Conservation (phyloP, 1,139 yeast genomes). For the Blastobotrys buckinghamii region DNA sequence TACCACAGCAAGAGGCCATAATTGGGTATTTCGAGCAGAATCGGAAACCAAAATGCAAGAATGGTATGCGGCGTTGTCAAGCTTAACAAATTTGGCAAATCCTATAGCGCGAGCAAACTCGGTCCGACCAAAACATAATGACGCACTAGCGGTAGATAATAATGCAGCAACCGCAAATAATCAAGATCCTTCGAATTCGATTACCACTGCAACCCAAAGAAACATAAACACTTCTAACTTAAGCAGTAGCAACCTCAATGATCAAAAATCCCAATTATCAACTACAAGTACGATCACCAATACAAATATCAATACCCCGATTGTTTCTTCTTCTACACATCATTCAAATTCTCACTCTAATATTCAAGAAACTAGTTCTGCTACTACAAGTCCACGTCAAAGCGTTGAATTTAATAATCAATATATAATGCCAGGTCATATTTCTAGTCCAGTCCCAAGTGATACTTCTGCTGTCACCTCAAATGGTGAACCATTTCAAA, state of each 20-base stretch:
- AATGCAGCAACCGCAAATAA: no score
- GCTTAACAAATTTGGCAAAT: constrained; percentile 52
- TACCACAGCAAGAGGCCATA: constrained; percentile 64
- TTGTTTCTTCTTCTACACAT: neutral
- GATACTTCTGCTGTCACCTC: constrained; percentile 30
- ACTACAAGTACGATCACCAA: neutral
- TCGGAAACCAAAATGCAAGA: constrained; percentile 69
- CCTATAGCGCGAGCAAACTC: constrained; percentile 46
- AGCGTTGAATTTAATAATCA: neutral
- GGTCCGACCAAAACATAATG: neutral
- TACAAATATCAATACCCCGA: neutral
- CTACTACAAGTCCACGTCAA: neutral
- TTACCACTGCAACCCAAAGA: neutral
- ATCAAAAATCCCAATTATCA: neutral
- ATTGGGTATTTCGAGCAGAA: constrained; percentile 88
- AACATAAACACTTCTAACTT: neutral
- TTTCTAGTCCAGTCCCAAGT: constrained; percentile 23
- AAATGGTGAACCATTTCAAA: constrained; percentile 27
- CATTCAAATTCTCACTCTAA: neutral
- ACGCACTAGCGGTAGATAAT: neutral
- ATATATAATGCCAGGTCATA: neutral
- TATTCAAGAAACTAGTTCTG: neutral
- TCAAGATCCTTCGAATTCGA: no score
- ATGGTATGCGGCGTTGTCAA: constrained; percentile 77
- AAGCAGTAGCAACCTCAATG: neutral